Base-by-base conservation (phyloP, 805 yeast species). In the Ogataea degrootiae region DNA sequence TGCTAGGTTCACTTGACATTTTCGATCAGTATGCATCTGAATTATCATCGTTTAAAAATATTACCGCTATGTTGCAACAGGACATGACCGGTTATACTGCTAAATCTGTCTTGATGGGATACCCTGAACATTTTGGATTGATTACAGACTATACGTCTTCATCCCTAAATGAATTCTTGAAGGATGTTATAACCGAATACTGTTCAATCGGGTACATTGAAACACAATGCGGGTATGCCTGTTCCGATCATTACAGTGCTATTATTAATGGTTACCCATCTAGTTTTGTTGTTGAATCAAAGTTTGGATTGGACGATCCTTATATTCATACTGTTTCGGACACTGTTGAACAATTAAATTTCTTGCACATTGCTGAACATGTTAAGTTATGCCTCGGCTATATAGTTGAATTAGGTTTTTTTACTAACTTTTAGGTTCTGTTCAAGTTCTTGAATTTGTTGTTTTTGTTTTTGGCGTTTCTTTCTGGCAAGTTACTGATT, bases 221-320 rank as follows among this genome's bases (percentile, higher is more conserved):
- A 57, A 85, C 96, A 12, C 56, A 71, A 48, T 92, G 97, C 69
- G 96, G 96, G 1, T 89, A 90, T 60, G 94, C 96, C 0, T 91
- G 98, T 66, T 85, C 96, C 16, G 98, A 92, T 69, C 97, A 90
- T 65, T 85, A 94, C 5, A 82, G 95, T 42, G 96, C 96, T 0
- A 66, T 81, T 44, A 82, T 85, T 61, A 79, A 77, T 57, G 97
- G 97, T 0, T 89, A 74, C 66, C 97, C 97, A 5, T 77, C 89
- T 9, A 79, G 89, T 33, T 87, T 89, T 66, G 85, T 88, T 41
- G 79, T 85, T 53, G 99, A 94, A 66, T 75, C 88, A 39, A 84
- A 77, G 48, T 76, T 88, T 64, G 75, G 77, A 46, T 73, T 73
- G 52, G 73, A 82, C 4, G 82, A 80, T 65, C 84, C 83, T 41